Evolutionary conservation across 164 flowering plant genomes (phyloP).

Genomic region (Dillenia suffruticosa): DNA sequence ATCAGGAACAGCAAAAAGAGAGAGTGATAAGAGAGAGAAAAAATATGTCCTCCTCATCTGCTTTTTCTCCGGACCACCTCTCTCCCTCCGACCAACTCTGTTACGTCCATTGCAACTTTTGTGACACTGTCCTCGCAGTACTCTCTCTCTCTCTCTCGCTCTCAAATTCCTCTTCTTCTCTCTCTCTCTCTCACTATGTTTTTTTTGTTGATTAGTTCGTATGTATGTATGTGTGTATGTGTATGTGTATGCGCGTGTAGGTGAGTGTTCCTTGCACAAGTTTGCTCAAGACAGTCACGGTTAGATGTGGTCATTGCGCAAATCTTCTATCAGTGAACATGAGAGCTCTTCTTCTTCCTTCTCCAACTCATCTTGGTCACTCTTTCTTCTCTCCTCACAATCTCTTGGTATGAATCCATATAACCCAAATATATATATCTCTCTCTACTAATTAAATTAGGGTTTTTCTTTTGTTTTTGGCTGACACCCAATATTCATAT

Average conservation of each 20-base stretch:
- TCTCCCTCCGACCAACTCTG: conserved; percentile 89
- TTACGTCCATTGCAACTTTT: conserved; percentile 88
- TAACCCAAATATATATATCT: too few relatives aligned
- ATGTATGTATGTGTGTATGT: conserved; percentile 1
- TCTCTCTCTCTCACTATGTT: conserved; percentile 7
- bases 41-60: conserved; percentile 64
- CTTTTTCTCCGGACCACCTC: conserved; percentile 75
- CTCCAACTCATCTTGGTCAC: conserved; percentile 57
- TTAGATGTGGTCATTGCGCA: conserved; percentile 98
- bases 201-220: conserved; percentile 1
- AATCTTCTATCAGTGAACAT: conserved; percentile 88
- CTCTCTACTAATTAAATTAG: background rate
- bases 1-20: background rate
- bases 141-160: conserved; percentile 1
- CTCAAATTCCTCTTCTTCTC: background rate
- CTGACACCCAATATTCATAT: too few relatives aligned
- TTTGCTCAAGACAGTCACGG: conserved; percentile 90
- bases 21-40: conserved; percentile 1
- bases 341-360: conserved; percentile 71
- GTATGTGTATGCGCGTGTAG: conserved; percentile 24
- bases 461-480: background rate
- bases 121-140: conserved; percentile 95
- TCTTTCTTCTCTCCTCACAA: conserved; percentile 62
- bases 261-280: conserved; percentile 91
- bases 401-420: conserved; percentile 38